Percentiles rank a stretch among this genome's conserved stretches.
These are phyloP conservation scores for Massarina eburnea DNA, from an alignment of 2,329 filamentous ascomycete species.

Conservation along the genomic window DNA sequence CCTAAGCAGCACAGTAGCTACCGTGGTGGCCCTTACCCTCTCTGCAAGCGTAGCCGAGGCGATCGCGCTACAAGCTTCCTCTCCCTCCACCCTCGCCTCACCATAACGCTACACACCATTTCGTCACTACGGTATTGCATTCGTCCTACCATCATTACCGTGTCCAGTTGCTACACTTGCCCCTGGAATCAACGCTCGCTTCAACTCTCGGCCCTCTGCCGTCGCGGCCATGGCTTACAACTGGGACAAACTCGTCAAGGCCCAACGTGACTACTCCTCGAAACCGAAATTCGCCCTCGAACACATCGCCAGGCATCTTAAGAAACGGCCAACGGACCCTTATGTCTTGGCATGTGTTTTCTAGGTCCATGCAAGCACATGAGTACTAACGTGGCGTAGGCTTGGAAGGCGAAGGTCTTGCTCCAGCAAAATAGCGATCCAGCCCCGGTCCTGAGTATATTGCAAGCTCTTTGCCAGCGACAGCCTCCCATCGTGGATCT, in stretches of 20 bases:
- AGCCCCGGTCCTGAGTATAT: slow-evolving; percentile 10
- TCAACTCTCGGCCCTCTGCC: neutral
- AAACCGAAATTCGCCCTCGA: slow-evolving; percentile 39
- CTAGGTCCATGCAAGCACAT: neutral
- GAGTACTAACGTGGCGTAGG: slow-evolving; percentile 16
- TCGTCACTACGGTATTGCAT: neutral
- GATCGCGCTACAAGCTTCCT: slow-evolving; percentile 5
- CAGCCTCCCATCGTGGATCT: slow-evolving; percentile 27
- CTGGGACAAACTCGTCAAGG: slow-evolving; percentile 37
- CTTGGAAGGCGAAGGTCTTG: slow-evolving; percentile 35
- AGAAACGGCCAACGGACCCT: slow-evolving; percentile 40
- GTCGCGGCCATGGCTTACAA: slow-evolving; percentile 35
- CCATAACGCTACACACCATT: slow-evolving; percentile 2
- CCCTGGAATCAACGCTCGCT: neutral
- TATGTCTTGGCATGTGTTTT: slow-evolving; percentile 30
- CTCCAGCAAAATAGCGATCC: slow-evolving; percentile 18
- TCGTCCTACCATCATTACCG: slow-evolving; percentile 1
- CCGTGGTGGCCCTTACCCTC: too few species aligned
- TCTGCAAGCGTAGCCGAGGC: slow-evolving; percentile 11
- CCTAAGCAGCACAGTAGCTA: too few species aligned
- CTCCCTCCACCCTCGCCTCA: neutral
- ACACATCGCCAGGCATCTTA: slow-evolving; percentile 36
- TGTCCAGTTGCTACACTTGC: neutral
- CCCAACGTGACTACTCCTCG: slow-evolving; percentile 34
- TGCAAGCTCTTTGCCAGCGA: slow-evolving; percentile 21